Evolutionary conservation across 306 rosid genomes (phyloP).

Genomic region (Cucurbita argyrosperma): DNA sequence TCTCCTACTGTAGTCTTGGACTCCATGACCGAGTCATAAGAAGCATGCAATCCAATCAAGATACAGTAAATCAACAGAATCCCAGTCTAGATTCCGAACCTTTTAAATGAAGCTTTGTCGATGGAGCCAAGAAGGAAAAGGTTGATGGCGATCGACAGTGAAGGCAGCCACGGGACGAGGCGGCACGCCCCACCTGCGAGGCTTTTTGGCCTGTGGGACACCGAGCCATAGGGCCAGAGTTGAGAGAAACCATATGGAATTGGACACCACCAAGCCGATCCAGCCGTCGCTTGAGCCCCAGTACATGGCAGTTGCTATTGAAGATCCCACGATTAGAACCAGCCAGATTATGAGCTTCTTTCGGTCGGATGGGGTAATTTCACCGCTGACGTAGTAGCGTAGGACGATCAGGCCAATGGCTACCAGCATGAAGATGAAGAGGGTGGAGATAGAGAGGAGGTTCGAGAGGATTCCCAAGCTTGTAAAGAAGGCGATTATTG

Average conservation of each 20-base stretch:
- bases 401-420: constrained; percentile 57
- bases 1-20: neutral
- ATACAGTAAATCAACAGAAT: constrained; percentile 34
- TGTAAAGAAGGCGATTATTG: constrained; percentile 55
- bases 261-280: constrained; percentile 28
- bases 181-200: constrained; percentile 65
- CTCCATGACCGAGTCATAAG: constrained; percentile 42
- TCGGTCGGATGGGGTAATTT: constrained; percentile 16
- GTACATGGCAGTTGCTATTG: constrained; percentile 21
- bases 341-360: constrained; percentile 29
- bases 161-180: constrained; percentile 72
- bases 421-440: constrained; percentile 65
- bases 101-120: constrained; percentile 34
- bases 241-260: constrained; percentile 41
- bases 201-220: constrained; percentile 61
- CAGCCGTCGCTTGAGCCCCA: constrained; percentile 27
- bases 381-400: constrained; percentile 41
- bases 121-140: constrained; percentile 72
- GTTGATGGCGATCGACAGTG: constrained; percentile 49
- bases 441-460: constrained; percentile 63
- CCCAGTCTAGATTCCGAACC: constrained; percentile 40
- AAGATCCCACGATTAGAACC: constrained; percentile 29
- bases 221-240: constrained; percentile 25
- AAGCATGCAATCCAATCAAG: constrained; percentile 44
- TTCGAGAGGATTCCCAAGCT: constrained; percentile 30